Evolutionary conservation across 106 monocot species (phyloP), one percentile per base, ranked within the genome.

Genomic region (Allium sativum): DNA sequence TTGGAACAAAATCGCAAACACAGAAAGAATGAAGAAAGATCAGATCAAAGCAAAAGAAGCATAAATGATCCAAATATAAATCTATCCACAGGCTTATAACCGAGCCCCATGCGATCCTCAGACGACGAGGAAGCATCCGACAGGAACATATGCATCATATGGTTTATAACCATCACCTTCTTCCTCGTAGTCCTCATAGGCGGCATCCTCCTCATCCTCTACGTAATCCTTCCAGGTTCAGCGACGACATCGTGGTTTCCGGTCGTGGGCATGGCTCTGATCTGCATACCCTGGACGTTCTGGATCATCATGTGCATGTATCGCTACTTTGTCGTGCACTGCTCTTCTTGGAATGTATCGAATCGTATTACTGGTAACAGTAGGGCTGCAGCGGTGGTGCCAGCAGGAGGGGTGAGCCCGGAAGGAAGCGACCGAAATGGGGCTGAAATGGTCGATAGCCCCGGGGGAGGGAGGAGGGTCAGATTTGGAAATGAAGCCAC

Each of bases 251-350:
- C 41, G 0, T 80, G 74, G 74, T 70, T 72, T 62, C 72, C 72
- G 43, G 14, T 75, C 15, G 58, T 31, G 15, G 88, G 88, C 5
- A 74, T 84, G 48, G 45, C 40, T 9, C 70, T 89, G 8, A 72
- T 84, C 15, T 62, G 46, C 42, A 52, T 67, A 9, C 84, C 84
- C 9, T 89, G 88, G 88, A 0, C 62, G 18, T 84, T 89, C 70
- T 89, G 88, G 88, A 53, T 75, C 67, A 9, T 58, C 40, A 84
- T 65, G 19, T 89, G 78, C 67, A 8, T 76, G n/a, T 89, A 89
- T 60, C 72, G 84, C 6, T n/a, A 41, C 21, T 2, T 73, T 31
- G 1, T 52, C 4, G 5, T 8, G 13, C 20, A 53, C 10, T 22
- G 16, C 8, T 10, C 16, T 13, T 13, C 73, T 21, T 42, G 48